Base-by-base conservation (phyloP, 306 rosid species). In the Hippophae rhamnoides region DNA sequence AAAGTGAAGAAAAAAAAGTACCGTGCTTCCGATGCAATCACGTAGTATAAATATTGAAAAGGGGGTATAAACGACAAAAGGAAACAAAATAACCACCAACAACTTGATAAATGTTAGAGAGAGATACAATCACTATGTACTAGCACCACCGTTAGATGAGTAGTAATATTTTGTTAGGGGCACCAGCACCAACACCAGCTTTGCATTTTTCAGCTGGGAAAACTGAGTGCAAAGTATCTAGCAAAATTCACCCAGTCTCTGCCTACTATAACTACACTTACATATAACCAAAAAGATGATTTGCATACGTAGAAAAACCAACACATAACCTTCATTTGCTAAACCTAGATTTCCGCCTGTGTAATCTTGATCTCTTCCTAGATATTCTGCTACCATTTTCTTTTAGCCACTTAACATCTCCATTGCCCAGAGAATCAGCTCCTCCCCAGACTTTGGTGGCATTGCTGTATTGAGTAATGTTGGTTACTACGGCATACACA, bases 241-340 rank as follows among this genome's bases (percentile, higher is more conserved):
- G 72, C 96, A 92, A 92, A 92, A 92, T 80, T 79, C 98, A 90
- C 95, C 57, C 90, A 77, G 89, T 77, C 82, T 69, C 76, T 60
- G 58, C 50, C 62, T 51, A 53, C 48, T 65, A 5, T 12, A 63
- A 26, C 55, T 48, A 62, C 45, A 45, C 62, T 66, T 74, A 25
- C 66, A 70, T 67, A 73, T 69, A 78, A 66, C 44, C 43, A 58
- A 31, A 43, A 18, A 18, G 23, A 46, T 46, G 11, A 52, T 55
- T 69, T 75, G 75, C 69, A 52, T 81, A 83, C 79, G 76, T 40
- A 71, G 64, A 81, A 60, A 76, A 44, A 61, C 72, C 75, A 66
- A 63, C 41, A 11, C 70, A 60, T 66, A 65, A 53, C 26, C 54
- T 75, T 63, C 60, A 13, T 41, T 61, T 50, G 54, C 68, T 77